Evolutionary conservation across 1,284 basidiomycete species (phyloP).

Genomic region (Cutaneotrichosporon sp.): DNA sequence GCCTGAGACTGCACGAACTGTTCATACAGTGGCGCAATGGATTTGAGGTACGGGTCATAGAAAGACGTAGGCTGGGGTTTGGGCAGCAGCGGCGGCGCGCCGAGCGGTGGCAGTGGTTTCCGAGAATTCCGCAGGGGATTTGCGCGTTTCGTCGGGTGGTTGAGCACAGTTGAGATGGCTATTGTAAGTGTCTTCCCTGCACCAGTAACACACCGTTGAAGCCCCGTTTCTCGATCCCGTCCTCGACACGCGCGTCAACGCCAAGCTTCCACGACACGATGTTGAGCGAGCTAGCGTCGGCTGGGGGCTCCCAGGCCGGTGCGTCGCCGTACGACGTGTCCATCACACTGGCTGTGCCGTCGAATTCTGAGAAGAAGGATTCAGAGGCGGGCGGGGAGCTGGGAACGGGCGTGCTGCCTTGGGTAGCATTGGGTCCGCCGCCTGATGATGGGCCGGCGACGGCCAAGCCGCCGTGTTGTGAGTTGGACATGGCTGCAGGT

Average conservation of each 20-base stretch:
- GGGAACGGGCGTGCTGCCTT: constrained; percentile 23
- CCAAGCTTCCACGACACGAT: constrained; percentile 41
- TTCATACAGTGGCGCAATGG: constrained; percentile 72
- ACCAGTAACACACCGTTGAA: constrained; percentile 36
- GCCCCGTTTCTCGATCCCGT: constrained; percentile 41
- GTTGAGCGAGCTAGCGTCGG: constrained; percentile 31
- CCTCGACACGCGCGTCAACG: constrained; percentile 24
- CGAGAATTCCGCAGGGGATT: constrained; percentile 78
- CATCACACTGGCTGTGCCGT: constrained; percentile 41
- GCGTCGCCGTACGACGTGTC: constrained; percentile 32
- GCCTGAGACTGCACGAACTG: constrained; percentile 38
- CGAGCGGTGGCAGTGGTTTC: constrained; percentile 61
- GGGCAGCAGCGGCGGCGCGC: constrained; percentile 62
- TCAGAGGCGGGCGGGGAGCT: constrained; percentile 44
- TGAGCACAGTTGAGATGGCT: constrained; percentile 72
- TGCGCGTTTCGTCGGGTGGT: constrained; percentile 75
- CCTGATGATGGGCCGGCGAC: not conserved
- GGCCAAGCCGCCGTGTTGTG: constrained; percentile 7
- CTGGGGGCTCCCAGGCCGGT: constrained; percentile 29
- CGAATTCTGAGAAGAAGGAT: constrained; percentile 43
- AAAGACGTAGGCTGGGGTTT: constrained; percentile 55
- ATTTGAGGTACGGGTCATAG: constrained; percentile 73
- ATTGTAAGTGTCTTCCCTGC: not conserved
- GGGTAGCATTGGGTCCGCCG: not conserved
- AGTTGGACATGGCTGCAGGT: constrained; percentile 25